Percentiles rank a stretch among this genome's conserved stretches.
Conservation (phyloP, 176 grass and related monocot genomes). For the sorghum (Sorghum bicolor) region Sorghum_bicolor_NCBIv3 NC_012872.2:57615501-57616000, state of each 20-base stretch:
- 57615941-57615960: too few species aligned
- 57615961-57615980: too few species aligned
- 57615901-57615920: too few species aligned
- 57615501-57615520: slow-evolving; percentile 20
- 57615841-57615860: too few species aligned
- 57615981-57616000: too few species aligned
- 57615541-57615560: background rate
- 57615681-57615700: background rate
- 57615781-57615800: too few species aligned
- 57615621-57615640: background rate
- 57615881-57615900: too few species aligned
- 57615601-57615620: background rate
- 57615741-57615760: too few species aligned
- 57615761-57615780: background rate
- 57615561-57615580: background rate
- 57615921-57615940: too few species aligned
- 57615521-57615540: slow-evolving; percentile 6
- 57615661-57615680: slow-evolving; percentile 15
- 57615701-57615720: background rate
- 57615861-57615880: too few species aligned
- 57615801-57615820: too few species aligned
- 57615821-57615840: too few species aligned
- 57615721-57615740: background rate
- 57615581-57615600: background rate
- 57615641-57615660: background rate